Conservation (phyloP, 164 flowering plant species). For the Houttuynia cordata region DNA sequence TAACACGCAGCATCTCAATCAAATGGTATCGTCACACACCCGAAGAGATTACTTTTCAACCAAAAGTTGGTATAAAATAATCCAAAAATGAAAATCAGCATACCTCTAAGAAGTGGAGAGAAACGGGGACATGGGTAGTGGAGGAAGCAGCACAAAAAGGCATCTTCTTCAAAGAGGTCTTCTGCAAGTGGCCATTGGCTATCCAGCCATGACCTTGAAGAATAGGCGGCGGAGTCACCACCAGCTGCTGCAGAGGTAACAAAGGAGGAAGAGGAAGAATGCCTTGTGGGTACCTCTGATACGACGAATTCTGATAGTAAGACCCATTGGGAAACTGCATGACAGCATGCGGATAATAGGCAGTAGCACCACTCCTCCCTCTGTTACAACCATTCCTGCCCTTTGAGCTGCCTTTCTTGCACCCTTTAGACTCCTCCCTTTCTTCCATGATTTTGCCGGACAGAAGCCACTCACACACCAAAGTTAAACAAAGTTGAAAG, state of each 20-base stretch:
- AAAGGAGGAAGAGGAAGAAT: conserved; percentile 63
- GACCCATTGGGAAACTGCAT: conserved; percentile 24
- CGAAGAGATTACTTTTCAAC: neutral
- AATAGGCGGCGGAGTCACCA: conserved; percentile 17
- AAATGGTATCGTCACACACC: neutral
- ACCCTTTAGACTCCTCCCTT: conserved; percentile 30
- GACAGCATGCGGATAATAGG: neutral
- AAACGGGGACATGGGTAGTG: conserved; percentile 22
- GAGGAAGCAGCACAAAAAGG: conserved; percentile 41
- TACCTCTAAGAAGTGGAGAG: conserved; percentile 35
- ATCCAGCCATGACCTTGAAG: conserved; percentile 20
- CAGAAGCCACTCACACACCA: neutral
- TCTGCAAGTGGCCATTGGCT: conserved; percentile 42
- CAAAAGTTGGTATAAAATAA: neutral
- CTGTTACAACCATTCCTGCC: conserved; percentile 15
- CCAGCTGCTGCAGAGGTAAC: conserved; percentile 33
- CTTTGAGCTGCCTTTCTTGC: conserved; percentile 38
- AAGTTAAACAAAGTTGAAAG: neutral
- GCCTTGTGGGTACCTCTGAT: conserved; percentile 38
- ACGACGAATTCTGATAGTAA: conserved; percentile 31
- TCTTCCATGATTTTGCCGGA: conserved; percentile 38
- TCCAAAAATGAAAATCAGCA: neutral
- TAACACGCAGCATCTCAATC: no score
- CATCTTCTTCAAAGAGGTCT: conserved; percentile 28
- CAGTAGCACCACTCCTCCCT: conserved; percentile 12